A percentile compares a stretch with the other conserved stretches of the same genome.
These are phyloP conservation scores for Aureobasidium namibiae DNA, from an alignment of 2,329 filamentous ascomycete species.

Conservation along the genomic window DNA sequence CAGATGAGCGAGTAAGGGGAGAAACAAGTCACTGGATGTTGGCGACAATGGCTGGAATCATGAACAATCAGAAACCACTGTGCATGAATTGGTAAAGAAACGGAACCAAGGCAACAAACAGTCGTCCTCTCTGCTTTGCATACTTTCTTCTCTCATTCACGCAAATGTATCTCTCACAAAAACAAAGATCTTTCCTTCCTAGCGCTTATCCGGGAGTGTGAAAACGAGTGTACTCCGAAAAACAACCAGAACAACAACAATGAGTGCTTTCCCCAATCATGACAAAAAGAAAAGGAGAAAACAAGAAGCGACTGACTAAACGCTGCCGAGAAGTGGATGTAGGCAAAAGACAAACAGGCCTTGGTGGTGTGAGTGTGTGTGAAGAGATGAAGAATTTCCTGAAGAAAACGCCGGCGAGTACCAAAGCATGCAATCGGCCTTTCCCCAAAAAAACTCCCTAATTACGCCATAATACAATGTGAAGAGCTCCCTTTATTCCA, in stretches of 20 bases:
- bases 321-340: constrained; percentile 4
- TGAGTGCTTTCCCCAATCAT: neutral
- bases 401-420: constrained; percentile 7
- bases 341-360: neutral
- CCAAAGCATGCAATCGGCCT: constrained; percentile 11
- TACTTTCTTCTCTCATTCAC: constrained; percentile 4
- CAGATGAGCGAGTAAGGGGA: neutral
- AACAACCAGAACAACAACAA: constrained; percentile 10
- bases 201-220: neutral
- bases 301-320: constrained; percentile 12
- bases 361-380: neutral
- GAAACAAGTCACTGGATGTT: neutral
- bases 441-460: constrained; percentile 4
- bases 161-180: constrained; percentile 8
- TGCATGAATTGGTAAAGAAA: constrained; percentile 5
- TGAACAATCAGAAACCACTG: constrained; percentile 1
- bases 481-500: constrained; percentile 2
- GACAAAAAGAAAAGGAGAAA: neutral
- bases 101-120: neutral
- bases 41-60: neutral
- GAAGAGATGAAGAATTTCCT: constrained; percentile 9
- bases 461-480: constrained; percentile 13
- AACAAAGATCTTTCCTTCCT: constrained; percentile 8
- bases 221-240: constrained; percentile 6
- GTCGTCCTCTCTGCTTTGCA: neutral